phyloP scores from a whole-genome alignment of 2,329 filamentous ascomycete species.

The Corinectria fuckeliana region DNA sequence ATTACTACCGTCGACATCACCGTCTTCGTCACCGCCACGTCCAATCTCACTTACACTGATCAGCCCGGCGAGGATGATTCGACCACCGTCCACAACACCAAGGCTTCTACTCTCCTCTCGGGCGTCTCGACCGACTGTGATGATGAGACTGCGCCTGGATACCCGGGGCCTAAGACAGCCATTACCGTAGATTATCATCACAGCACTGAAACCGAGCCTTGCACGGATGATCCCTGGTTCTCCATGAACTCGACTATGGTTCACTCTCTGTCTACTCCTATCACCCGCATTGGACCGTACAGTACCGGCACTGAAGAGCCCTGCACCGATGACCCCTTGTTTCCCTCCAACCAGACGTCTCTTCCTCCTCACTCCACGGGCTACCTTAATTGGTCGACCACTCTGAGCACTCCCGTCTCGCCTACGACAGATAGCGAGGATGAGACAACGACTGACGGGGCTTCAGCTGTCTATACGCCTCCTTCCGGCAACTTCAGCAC shows the following conservation, averaged over 20 bases:
- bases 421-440: not conserved
- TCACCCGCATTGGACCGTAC: not conserved
- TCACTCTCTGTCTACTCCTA: not conserved
- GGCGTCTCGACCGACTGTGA: not conserved
- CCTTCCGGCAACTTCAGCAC: not conserved
- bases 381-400: not conserved
- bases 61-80: slow-evolving; percentile 20
- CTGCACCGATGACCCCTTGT: not conserved
- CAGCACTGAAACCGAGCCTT: not conserved
- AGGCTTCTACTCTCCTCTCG: not conserved
- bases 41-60: slow-evolving; percentile 29
- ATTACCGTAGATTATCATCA: not conserved
- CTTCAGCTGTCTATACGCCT: not conserved
- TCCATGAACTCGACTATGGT: not conserved
- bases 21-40: slow-evolving; percentile 42
- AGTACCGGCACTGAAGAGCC: not conserved
- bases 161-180: not conserved
- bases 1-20: slow-evolving; percentile 45
- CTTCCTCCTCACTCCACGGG: not conserved
- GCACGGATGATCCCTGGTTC: not conserved
- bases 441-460: not conserved
- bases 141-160: not conserved
- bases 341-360: not conserved
- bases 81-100: slow-evolving; percentile 15
- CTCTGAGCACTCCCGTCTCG: not conserved